These are phyloP conservation scores for Magnaporthiopsis poae DNA, from an alignment of 2,329 filamentous ascomycete species.

Conservation along the genomic window DNA sequence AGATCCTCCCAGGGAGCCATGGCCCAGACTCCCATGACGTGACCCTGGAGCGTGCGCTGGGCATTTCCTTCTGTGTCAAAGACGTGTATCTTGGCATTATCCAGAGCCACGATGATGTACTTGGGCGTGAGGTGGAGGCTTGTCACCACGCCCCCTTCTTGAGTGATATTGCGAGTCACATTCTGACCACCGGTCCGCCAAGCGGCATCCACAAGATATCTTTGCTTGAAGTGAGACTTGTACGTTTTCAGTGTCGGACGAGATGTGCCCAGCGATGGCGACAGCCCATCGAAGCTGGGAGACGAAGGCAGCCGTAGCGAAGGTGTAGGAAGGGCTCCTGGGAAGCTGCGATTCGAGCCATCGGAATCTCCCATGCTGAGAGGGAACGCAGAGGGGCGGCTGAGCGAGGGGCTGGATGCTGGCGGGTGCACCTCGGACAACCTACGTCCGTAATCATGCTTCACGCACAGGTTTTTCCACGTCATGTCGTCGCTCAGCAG, in stretches of 20 bases:
- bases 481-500: slow-evolving; percentile 92
- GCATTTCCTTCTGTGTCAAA: slow-evolving; percentile 86
- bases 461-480: slow-evolving; percentile 94
- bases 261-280: slow-evolving; percentile 27
- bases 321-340: slow-evolving; percentile 29
- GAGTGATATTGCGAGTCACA: slow-evolving; percentile 78
- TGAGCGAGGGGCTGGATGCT: slow-evolving; percentile 21
- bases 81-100: slow-evolving; percentile 97
- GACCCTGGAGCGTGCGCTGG: slow-evolving; percentile 80
- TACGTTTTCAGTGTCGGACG: slow-evolving; percentile 69
- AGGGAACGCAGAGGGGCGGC: slow-evolving; percentile 23
- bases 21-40: slow-evolving; percentile 99
- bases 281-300: slow-evolving; percentile 47
- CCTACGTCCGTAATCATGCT: slow-evolving; percentile 71
- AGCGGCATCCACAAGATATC: slow-evolving; percentile 91
- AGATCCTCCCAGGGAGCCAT: slow-evolving; percentile 95
- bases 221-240: slow-evolving; percentile 93
- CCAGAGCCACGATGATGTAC: slow-evolving; percentile 93
- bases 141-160: slow-evolving; percentile 93
- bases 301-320: slow-evolving; percentile 28
- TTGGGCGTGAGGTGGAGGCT: slow-evolving; percentile 87
- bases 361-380: slow-evolving; percentile 25
- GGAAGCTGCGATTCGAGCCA: slow-evolving; percentile 31
- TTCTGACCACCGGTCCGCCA: slow-evolving; percentile 88
- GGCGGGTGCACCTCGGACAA: slow-evolving; percentile 40